These are phyloP conservation scores for Iodosphaeria phyllophila DNA, from an alignment of 2,329 filamentous ascomycete genomes.

Conservation along the genomic window DNA sequence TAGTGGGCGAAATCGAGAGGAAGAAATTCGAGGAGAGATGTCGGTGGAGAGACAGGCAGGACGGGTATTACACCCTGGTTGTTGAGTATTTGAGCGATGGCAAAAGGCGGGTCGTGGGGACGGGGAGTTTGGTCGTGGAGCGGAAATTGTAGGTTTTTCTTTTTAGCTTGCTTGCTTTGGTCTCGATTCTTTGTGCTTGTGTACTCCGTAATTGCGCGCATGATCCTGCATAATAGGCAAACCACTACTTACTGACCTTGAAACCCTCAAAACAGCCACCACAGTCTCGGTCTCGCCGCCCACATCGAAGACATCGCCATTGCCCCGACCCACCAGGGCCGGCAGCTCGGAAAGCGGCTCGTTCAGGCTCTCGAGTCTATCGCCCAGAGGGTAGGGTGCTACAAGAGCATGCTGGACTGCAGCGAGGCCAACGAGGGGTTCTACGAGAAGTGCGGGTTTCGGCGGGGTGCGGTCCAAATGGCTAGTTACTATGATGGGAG, in stretches of 20 bases:
- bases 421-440: constrained; percentile 63
- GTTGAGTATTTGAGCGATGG: too few species aligned
- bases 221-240: neutral
- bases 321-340: constrained; percentile 60
- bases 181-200: neutral
- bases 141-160: constrained; percentile 45
- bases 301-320: constrained; percentile 80
- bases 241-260: constrained; percentile 1
- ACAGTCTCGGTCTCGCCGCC: constrained; percentile 48
- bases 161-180: neutral
- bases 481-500: too few species aligned
- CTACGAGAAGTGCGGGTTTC: constrained; percentile 31
- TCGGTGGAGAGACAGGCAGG: constrained; percentile 30
- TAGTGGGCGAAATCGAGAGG: constrained; percentile 52
- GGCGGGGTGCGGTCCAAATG: too few species aligned
- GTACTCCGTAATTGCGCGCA: neutral
- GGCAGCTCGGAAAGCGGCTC: constrained; percentile 58
- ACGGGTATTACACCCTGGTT: constrained; percentile 50
- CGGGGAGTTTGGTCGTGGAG: constrained; percentile 60
- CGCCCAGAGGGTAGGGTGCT: constrained; percentile 56
- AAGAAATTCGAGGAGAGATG: constrained; percentile 29
- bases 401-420: constrained; percentile 68
- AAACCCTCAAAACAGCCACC: constrained; percentile 27
- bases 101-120: constrained; percentile 45
- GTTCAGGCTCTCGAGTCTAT: constrained; percentile 62